Base-by-base conservation (phyloP, 2,329 filamentous ascomycete genomes). In the Verticillium longisporum region DNA sequence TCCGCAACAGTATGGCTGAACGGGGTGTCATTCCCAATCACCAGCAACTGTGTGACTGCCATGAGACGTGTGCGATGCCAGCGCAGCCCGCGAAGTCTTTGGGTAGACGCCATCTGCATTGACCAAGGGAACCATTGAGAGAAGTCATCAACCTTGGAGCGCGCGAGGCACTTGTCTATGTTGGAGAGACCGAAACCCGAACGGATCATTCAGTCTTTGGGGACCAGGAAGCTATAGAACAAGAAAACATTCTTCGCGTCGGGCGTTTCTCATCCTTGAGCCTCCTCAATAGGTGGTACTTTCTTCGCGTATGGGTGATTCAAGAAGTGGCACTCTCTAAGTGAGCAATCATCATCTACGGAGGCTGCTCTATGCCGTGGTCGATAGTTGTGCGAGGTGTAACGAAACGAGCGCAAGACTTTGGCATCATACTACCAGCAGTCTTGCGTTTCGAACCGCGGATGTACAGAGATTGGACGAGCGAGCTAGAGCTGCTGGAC, bases 91-190 rank as follows among this genome's bases (percentile, higher is more conserved):
- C 41, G 41, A 18, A 62, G 50, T 34, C 65, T 77, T 7, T 77
- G 75, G 75, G 70, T 75, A 2, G 75, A 77, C 45, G 74, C 76
- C 65, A 66, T 77, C 53, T 77, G 75, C 64, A 75, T 77, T 60
- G 75, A 77, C 61, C 75, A 77, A 61, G 67, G 68, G 3, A 70
- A 77, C 56, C 64, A 72, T n/a, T 2, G 75, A 77, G 61, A 69
- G 73, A 45, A 70, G 70, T 56, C 66, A 66, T 7, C 74, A 77
- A 75, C 61, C 68, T 70, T 45, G 69, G 68, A 34, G 73, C 74
- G 4, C 50, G 63, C 3, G 68, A 66, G 32, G 68, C 75, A 7
- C 60, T 75, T 33, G 71, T 76, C 45, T 77, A 74, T 74, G 63
- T 76, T 31, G 75, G 74, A 3, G 56, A 54, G 6, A 60, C 5